A percentile compares a stretch with the other conserved stretches of the same genome.
phyloP scores from a whole-genome alignment of 2,329 filamentous ascomycete genomes.

The Phyllosticta capitalensis region DNA sequence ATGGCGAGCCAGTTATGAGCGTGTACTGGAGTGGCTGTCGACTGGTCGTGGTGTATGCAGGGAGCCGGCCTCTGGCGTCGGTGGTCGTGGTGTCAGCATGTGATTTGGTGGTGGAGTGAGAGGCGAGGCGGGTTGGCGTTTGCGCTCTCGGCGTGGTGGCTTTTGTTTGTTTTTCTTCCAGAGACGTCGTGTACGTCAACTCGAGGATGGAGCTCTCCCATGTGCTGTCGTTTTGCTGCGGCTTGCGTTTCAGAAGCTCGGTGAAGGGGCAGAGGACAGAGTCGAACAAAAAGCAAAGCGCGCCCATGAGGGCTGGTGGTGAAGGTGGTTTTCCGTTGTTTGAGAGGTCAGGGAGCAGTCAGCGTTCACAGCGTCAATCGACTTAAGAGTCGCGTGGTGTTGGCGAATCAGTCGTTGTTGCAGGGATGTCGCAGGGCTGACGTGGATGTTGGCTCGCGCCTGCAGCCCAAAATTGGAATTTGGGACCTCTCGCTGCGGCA shows the following conservation, averaged over 20 bases:
- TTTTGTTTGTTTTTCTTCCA: neutral
- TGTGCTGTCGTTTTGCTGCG: neutral
- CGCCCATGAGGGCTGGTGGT: neutral
- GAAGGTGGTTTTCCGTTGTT: neutral
- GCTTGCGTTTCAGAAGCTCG: neutral
- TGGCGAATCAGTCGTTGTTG: neutral
- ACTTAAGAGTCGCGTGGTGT: neutral
- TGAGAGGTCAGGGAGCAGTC: neutral
- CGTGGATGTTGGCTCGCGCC: neutral
- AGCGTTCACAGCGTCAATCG: neutral
- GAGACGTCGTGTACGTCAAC: neutral
- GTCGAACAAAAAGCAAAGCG: neutral
- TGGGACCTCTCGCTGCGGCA: neutral
- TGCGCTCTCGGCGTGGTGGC: neutral
- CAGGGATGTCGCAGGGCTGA: neutral
- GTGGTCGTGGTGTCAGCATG: neutral
- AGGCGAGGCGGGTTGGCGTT: neutral
- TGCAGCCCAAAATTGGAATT: neutral
- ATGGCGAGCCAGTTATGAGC: conserved; percentile 21
- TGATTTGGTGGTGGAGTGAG: neutral
- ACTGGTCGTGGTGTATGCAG: neutral
- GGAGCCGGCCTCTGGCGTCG: neutral
- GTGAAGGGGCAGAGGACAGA: neutral
- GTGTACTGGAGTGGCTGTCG: neutral
- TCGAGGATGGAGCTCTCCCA: neutral